Evolutionary conservation across 495 filamentous ascomycete species (phyloP).

Genomic region (Paragyromitra xinjiangensis): DNA sequence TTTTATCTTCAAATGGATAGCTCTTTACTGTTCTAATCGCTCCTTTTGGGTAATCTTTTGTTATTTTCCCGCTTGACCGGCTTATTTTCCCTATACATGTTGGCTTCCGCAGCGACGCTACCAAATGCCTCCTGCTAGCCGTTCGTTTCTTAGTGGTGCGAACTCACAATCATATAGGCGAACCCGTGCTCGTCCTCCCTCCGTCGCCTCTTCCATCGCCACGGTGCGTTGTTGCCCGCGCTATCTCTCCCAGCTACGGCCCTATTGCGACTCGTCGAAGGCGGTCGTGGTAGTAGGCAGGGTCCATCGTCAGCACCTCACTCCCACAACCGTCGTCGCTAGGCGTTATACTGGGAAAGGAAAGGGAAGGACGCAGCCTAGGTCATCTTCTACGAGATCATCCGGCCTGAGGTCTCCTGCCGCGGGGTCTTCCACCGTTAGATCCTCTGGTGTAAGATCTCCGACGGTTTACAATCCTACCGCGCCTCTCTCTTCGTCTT

Average conservation of each 20-base stretch:
- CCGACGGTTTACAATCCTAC: slow-evolving; percentile 26
- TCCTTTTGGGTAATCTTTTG: slow-evolving; percentile 19
- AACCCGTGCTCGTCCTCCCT: slow-evolving; percentile 24
- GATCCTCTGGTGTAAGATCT: slow-evolving; percentile 14
- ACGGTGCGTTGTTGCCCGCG: slow-evolving; percentile 32
- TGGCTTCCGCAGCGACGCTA: slow-evolving; percentile 31
- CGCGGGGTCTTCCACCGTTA: slow-evolving; percentile 9
- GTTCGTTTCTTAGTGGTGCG: slow-evolving; percentile 30
- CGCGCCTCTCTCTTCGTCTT: slow-evolving; percentile 25
- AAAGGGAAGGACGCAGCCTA: slow-evolving; percentile 21
- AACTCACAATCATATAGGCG: slow-evolving; percentile 30
- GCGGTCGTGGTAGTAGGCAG: slow-evolving; percentile 46
- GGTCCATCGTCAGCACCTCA: slow-evolving; percentile 44
- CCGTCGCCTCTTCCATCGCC: slow-evolving; percentile 27
- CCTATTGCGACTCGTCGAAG: slow-evolving; percentile 37
- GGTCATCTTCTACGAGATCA: slow-evolving; percentile 13
- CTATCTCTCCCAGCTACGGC: slow-evolving; percentile 21
- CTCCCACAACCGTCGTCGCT: slow-evolving; percentile 18
- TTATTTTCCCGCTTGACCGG: slow-evolving; percentile 21
- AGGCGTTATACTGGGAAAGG: slow-evolving; percentile 29
- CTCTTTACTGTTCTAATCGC: slow-evolving; percentile 16
- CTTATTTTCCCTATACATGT: slow-evolving; percentile 25
- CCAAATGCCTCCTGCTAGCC: slow-evolving; percentile 52
- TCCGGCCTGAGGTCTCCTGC: neutral
- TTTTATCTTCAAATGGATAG: slow-evolving; percentile 25